Percentiles rank a stretch among this genome's conserved stretches.
Conservation (phyloP, 257 asterid genomes). For the Penstemon newberryi region DNA sequence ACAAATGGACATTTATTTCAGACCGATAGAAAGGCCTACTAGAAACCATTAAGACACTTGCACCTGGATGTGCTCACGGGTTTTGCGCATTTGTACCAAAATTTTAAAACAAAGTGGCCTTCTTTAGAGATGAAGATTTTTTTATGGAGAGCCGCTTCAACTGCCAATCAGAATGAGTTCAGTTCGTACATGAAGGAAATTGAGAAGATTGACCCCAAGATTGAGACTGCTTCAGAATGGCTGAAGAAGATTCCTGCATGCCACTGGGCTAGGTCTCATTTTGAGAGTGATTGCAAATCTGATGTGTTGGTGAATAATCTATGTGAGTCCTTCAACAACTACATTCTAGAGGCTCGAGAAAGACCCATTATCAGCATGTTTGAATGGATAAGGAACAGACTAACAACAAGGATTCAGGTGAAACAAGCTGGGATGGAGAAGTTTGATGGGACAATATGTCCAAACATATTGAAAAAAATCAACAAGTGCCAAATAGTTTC, state of each 20-base stretch:
- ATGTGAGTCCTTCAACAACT: too few species aligned
- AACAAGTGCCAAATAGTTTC: background rate
- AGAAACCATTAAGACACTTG: background rate
- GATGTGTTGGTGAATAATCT: too few species aligned
- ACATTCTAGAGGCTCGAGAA: too few species aligned
- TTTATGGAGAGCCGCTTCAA: background rate
- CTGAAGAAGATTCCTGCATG: background rate
- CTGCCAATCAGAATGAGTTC: background rate
- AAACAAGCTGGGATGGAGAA: background rate
- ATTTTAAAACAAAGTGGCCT: background rate
- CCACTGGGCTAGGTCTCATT: background rate
- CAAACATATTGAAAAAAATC: background rate
- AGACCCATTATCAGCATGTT: background rate
- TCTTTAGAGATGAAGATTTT: background rate
- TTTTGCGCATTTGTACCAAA: background rate
- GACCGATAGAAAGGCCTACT: background rate
- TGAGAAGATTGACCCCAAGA: background rate
- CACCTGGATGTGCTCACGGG: background rate
- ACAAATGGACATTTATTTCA: too few species aligned
- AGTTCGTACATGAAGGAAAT: background rate
- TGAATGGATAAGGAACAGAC: background rate
- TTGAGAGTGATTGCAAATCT: background rate
- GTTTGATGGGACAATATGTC: background rate
- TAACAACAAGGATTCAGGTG: background rate
- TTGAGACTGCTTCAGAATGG: background rate